Percentiles rank a stretch among this genome's conserved stretches.
phyloP scores from a whole-genome alignment of 176 grass and related monocot genomes.

The Tillandsia fasciculata region DNA sequence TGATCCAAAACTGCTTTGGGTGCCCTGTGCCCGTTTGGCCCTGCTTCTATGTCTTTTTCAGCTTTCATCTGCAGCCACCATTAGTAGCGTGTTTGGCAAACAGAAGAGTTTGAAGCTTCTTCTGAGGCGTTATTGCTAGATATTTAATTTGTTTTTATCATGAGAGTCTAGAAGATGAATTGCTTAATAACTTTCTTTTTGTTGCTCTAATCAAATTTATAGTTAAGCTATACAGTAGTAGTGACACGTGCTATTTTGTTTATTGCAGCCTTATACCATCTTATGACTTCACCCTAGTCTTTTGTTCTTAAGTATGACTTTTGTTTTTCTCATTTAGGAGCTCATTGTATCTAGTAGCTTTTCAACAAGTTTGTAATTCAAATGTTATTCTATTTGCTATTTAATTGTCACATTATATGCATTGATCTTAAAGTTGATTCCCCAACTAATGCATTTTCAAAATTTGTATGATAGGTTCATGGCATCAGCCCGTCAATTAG shows the following conservation, averaged over 20 bases:
- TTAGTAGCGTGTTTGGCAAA: too few species aligned
- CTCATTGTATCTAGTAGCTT: background rate
- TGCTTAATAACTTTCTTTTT: too few species aligned
- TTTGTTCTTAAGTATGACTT: background rate
- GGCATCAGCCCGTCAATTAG: conserved; percentile 64
- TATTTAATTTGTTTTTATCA: too few species aligned
- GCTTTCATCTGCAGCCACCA: too few species aligned
- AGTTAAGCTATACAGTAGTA: background rate
- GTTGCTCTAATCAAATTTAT: too few species aligned
- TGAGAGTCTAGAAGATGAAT: too few species aligned
- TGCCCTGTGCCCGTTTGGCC: too few species aligned
- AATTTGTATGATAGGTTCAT: conserved; percentile 67
- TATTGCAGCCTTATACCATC: background rate
- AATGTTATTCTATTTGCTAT: background rate
- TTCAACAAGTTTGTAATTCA: background rate
- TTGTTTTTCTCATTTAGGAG: background rate
- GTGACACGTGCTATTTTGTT: background rate
- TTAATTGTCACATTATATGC: background rate
- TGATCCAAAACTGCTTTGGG: too few species aligned
- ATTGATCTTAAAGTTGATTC: conserved; percentile 3
- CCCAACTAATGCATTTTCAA: background rate
- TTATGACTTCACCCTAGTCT: background rate
- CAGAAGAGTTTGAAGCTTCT: too few species aligned
- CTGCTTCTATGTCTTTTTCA: too few species aligned
- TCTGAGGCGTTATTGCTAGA: too few species aligned